Conservation (phyloP, 805 yeast species). For the Saturnispora diversa region DNA sequence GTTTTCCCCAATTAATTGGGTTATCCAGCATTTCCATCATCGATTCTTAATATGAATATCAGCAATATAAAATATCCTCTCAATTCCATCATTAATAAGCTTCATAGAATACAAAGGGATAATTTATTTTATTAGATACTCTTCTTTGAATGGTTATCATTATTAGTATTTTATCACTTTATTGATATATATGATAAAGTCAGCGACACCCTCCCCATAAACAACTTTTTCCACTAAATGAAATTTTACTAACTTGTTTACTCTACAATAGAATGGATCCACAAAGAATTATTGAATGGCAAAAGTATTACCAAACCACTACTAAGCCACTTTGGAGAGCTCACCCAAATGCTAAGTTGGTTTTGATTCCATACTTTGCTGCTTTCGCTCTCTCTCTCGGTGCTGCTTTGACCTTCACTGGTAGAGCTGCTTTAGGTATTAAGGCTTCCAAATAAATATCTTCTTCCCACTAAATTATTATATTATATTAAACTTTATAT, state of each 20-base stretch:
- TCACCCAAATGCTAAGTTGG: conserved; percentile 60
- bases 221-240: not conserved
- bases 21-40: too few species aligned
- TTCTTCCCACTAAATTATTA: not conserved
- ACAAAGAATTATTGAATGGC: conserved; percentile 42
- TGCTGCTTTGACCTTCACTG: conserved; percentile 59
- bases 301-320: conserved; percentile 50
- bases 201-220: too few species aligned
- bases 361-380: conserved; percentile 74
- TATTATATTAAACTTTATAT: conserved; percentile 2
- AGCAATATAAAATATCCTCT: too few species aligned
- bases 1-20: not conserved
- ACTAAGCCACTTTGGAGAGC: conserved; percentile 48
- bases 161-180: too few species aligned
- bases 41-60: too few species aligned
- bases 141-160: too few species aligned
- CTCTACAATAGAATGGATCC: conserved; percentile 16
- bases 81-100: too few species aligned
- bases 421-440: conserved; percentile 64
- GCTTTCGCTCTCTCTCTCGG: conserved; percentile 59
- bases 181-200: too few species aligned
- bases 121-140: too few species aligned
- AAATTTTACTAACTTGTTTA: conserved; percentile 1
- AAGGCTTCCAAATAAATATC: conserved; percentile 34
- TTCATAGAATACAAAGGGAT: too few species aligned